Base-by-base conservation (phyloP, 352 stramenopile genomes). In the Phytophthora uliginosa region DNA sequence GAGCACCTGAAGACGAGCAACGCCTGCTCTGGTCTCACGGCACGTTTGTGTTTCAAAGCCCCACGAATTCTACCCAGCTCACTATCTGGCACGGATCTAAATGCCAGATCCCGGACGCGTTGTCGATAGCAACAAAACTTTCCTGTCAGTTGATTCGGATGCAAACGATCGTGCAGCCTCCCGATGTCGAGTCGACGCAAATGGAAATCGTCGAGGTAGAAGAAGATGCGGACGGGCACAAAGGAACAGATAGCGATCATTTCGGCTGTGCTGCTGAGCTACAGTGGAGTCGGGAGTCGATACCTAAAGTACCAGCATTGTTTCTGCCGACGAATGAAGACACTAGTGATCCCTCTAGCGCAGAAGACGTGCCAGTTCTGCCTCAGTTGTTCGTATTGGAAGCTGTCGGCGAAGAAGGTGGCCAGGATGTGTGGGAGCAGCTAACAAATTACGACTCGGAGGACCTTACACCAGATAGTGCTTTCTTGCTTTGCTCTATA, bases 381-480 rank as follows among this genome's bases (percentile, higher is more conserved):
- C 78, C 78, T 10, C 31, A 67, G 55, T 61, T 92, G 45, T 92
- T 88, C 38, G 36, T 78, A 3, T 59, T 89, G 4, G 79, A 92
- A 60, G 26, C 24, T 10, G 36, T 75, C 2, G 28, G 22, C 4
- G 52, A 71, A 13, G 58, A 65, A 10, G 53, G 13, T 26, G 48
- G 28, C 6, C 62, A 59, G 10, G 55, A 54, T 4, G 36, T 33
- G n/a, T 93, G 85, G 85, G 85, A 90, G 13, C 69, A 69, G 26
- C 13, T 93, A 48, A 81, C 66, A n/a, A 78, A 90, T 17, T 93
- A 93, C 47, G 81, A 90, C 58, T 88, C 83, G 0, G 77, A 93
- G 45, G 85, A 93, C 45, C 59, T 93, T 15, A 81, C 66, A 7
- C 18, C 70, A 12, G 64, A 66, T 6, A 68, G 67, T 28, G 71